phyloP scores from a whole-genome alignment of 2,329 filamentous ascomycete species.

The Xylariaceae sp. region DNA sequence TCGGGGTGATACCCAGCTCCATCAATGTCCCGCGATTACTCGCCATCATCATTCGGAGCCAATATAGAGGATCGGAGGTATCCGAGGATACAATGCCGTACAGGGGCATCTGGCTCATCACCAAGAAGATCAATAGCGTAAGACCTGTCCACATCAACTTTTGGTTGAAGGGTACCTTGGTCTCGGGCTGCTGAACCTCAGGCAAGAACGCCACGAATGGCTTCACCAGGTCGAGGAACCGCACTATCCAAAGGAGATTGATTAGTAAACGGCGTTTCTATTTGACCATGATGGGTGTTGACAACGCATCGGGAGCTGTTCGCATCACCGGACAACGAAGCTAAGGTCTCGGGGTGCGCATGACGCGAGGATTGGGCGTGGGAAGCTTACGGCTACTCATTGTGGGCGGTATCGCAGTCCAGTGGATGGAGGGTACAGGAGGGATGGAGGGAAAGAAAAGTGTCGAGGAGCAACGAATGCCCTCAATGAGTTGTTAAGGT shows the following conservation, averaged over 20 bases:
- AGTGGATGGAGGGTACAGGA: constrained; percentile 19
- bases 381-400: constrained; percentile 36
- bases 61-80: constrained; percentile 98
- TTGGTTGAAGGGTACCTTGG: constrained; percentile 98
- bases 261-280: constrained; percentile 20
- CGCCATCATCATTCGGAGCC: constrained; percentile 99
- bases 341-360: background rate
- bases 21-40: constrained; percentile 96
- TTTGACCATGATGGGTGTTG: constrained; percentile 15
- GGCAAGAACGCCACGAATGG: constrained; percentile 99
- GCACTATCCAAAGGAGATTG: constrained; percentile 58
- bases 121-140: constrained; percentile 96
- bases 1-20: constrained; percentile 95
- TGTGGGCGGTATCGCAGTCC: constrained; percentile 23
- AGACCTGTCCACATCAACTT: constrained; percentile 93
- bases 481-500: constrained; percentile 27
- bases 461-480: constrained; percentile 23
- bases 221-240: constrained; percentile 99
- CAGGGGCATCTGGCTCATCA: constrained; percentile 98
- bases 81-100: constrained; percentile 99
- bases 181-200: constrained; percentile 97
- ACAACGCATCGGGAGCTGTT: constrained; percentile 16
- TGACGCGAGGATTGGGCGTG: constrained; percentile 11
- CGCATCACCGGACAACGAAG: background rate
- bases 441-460: constrained; percentile 16